Base-by-base conservation (phyloP, 176 grass and related monocot genomes). In the Saccharum officinarum region DNA sequence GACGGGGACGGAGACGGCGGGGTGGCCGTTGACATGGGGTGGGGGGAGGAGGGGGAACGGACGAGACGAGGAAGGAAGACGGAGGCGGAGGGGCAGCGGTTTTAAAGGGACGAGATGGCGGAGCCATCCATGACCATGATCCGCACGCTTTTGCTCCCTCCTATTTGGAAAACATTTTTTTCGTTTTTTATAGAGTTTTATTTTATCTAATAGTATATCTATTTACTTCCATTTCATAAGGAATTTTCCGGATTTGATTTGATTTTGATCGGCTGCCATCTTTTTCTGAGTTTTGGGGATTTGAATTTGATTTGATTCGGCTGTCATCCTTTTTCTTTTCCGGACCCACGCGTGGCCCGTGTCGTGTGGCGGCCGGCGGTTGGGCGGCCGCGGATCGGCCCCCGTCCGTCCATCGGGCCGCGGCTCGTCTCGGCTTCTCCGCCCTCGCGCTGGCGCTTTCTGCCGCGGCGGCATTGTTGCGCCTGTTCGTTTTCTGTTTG, bases 1-100 rank as follows among this genome's bases (percentile, higher is more conserved):
- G 42, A 26, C 5, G 59, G 40, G 46, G 84, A 41, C 37, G 69
- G 25, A 18, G 37, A 38, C 17, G 37, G 62, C 64, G 7, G 15
- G 76, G 3, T 18, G 59, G 85, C 69, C 89, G 89, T 87, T 91
- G 89, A 87, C 84, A 78, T 22, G 62, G 37, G 33, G 25, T 20
- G 1, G 78, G 61, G 17, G 4, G 11, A 1, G 30, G 12, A 4
- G 22, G 25, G 18, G 26, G n/a, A 17, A 9, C 3, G 17, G 34
- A 47, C 45, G 45, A 46, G 45, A 47, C 13, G 37, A 36, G 34
- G 34, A 4, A 17, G 46, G 55, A 20, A 6, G 67, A 47, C 36
- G 31, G 10, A 7, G 50, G 11, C 0, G 15, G 62, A 49, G 52
- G 46, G 71, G 52, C 28, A 38, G 46, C 69, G 49, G 61, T 87